Percentiles rank a stretch among this genome's conserved stretches.
These are phyloP conservation scores for Plasmodium gonderi DNA, from an alignment of 169 alveolate species.

Conservation along the genomic window DNA sequence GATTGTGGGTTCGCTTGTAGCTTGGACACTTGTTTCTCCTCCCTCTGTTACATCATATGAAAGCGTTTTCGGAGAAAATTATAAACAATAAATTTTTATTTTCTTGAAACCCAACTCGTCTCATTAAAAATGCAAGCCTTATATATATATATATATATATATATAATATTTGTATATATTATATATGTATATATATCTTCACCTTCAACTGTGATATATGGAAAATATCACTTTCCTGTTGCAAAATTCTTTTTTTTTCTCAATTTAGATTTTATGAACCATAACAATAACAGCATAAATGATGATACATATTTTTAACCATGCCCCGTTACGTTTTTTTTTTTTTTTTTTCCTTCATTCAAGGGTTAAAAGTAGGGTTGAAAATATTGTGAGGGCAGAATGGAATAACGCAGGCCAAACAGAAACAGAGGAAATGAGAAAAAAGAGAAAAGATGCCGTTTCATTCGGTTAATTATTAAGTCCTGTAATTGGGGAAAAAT, in stretches of 20 bases:
- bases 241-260: not conserved
- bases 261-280: not conserved
- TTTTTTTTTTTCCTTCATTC: no score
- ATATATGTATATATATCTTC: no score
- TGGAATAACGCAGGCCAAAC: no score
- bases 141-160: no score
- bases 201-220: no score
- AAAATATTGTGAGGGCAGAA: no score
- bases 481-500: not conserved
- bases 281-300: not conserved
- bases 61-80: not conserved
- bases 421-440: not conserved
- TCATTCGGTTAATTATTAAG: not conserved
- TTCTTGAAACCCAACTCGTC: not conserved
- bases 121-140: not conserved
- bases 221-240: no score
- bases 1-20: no score
- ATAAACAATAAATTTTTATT: not conserved
- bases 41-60: no score
- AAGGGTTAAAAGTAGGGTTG: not conserved
- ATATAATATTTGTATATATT: no score
- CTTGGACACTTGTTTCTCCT: no score
- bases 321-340: not conserved
- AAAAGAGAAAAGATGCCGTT: not conserved
- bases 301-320: not conserved